Base-by-base conservation (phyloP, 345 rosid species). In the Dovyalis caffra region DNA sequence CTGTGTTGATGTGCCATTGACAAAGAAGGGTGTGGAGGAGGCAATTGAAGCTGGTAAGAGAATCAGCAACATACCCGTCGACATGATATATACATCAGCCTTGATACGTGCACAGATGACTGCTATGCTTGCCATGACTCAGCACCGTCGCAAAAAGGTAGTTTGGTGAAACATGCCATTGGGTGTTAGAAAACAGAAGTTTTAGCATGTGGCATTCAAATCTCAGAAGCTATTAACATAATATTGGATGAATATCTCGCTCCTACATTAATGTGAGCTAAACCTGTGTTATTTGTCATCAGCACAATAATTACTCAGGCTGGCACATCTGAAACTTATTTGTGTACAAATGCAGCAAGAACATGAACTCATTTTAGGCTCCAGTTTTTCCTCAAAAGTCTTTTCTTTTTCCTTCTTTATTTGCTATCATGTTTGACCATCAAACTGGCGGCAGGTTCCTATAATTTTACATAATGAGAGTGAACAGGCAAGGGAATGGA, bases 41-140 rank as follows among this genome's bases (percentile, higher is more conserved):
- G 99, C 99, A 73, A 89, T 91, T 86, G 97, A 95, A 86, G 99
- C 99, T 20, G 99, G 99, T 72, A 92, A 87, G 86, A 86, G 96
- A 83, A 93, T 95, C 72, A 88, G 99, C 77, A 93, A 87, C 82
- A 95, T 95, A 76, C 99, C 99, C 57, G 86, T 95, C 2, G 98
- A 95, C 88, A 83, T 88, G 90, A 95, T 95, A 77, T 95, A 83
- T 64, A 93, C 99, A 4, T 95, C 98, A 0, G 86, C 98, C 51
- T 79, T 96, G 43, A 93, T 96, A 74, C 98, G 97, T 80, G 98
- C 99, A 11, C 98, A 96, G 77, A 95, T 93, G 98, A 95, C 99
- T 2, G 99, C 98, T 5, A 90, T 93, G 98, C 97, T 93, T 80
- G 99, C 99, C 34, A 95, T 95, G 97, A 93, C 91, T 47, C 97